phyloP scores from a whole-genome alignment of 495 filamentous ascomycete genomes.

The Schizothecium vesticola region DNA sequence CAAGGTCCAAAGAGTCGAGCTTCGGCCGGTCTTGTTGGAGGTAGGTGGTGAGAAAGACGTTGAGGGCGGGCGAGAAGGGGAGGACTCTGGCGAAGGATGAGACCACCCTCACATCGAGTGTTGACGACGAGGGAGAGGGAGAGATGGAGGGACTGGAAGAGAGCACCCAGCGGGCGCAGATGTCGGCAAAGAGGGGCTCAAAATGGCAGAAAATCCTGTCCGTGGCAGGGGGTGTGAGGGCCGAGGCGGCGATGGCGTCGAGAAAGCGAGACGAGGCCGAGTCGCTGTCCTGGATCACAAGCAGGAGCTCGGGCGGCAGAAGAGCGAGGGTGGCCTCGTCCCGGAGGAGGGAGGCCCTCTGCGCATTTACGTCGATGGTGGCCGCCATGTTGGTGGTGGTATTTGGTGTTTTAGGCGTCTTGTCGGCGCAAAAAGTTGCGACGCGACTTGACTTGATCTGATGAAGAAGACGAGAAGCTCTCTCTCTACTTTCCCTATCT shows the following conservation, averaged over 20 bases:
- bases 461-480: not conserved
- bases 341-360: slow-evolving; percentile 34
- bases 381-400: slow-evolving; percentile 36
- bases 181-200: slow-evolving; percentile 67
- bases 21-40: slow-evolving; percentile 16
- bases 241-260: slow-evolving; percentile 59
- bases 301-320: slow-evolving; percentile 60
- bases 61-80: slow-evolving; percentile 70
- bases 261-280: slow-evolving; percentile 56
- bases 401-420: slow-evolving; percentile 9
- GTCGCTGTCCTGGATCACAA: slow-evolving; percentile 57
- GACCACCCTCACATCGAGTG: slow-evolving; percentile 49
- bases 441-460: not conserved
- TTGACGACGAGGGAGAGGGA: not conserved
- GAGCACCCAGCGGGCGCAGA: slow-evolving; percentile 70
- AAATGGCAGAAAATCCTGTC: slow-evolving; percentile 64
- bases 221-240: slow-evolving; percentile 61
- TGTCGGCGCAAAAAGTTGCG: slow-evolving; percentile 2
- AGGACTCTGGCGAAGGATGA: slow-evolving; percentile 73
- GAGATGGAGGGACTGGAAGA: slow-evolving; percentile 14
- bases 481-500: slow-evolving; percentile 10
- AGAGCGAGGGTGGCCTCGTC: slow-evolving; percentile 42
- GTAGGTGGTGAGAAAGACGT: slow-evolving; percentile 42
- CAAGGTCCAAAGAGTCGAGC: slow-evolving; percentile 19
- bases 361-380: slow-evolving; percentile 38